phyloP scores from a whole-genome alignment of 768 basidiomycete genomes.

The Kwoniella shandongensis region DNA sequence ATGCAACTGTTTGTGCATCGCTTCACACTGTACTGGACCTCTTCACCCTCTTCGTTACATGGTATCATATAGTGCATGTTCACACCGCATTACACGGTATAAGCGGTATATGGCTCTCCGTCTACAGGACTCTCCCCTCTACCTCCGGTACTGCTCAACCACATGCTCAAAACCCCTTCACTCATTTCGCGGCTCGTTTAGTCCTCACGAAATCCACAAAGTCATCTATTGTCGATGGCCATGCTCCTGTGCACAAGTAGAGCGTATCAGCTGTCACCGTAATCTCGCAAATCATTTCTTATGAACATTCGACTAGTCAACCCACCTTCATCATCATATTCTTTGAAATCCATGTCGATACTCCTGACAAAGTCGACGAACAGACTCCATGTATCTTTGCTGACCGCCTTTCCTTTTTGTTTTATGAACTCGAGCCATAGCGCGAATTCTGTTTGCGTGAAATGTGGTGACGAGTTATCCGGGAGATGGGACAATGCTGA shows the following conservation, averaged over 20 bases:
- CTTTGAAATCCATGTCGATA: constrained; percentile 49
- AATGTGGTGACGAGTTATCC: constrained; percentile 26
- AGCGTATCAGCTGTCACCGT: constrained; percentile 1
- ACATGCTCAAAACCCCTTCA: too few relatives aligned
- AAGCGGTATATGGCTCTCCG: too few relatives aligned
- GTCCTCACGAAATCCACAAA: constrained; percentile 45
- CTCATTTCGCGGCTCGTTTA: neutral
- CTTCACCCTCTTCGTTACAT: too few relatives aligned
- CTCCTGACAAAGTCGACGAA: constrained; percentile 47
- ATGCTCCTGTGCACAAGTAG: constrained; percentile 36
- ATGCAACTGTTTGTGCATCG: too few relatives aligned
- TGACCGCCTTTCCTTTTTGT: constrained; percentile 46
- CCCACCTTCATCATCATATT: constrained; percentile 53
- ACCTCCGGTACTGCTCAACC: too few relatives aligned
- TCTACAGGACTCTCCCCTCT: too few relatives aligned
- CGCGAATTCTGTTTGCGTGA: constrained; percentile 42
- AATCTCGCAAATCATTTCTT: too few relatives aligned
- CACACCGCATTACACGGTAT: too few relatives aligned
- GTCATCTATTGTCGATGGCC: constrained; percentile 54
- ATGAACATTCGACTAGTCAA: constrained; percentile 3
- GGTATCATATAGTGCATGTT: too few relatives aligned
- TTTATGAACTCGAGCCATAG: constrained; percentile 52
- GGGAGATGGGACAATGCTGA: constrained; percentile 43
- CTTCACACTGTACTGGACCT: too few relatives aligned
- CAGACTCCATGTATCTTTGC: constrained; percentile 52